These are phyloP conservation scores for Ceratocystis destructans DNA, from an alignment of 2,329 filamentous ascomycete species.

Conservation along the genomic window DNA sequence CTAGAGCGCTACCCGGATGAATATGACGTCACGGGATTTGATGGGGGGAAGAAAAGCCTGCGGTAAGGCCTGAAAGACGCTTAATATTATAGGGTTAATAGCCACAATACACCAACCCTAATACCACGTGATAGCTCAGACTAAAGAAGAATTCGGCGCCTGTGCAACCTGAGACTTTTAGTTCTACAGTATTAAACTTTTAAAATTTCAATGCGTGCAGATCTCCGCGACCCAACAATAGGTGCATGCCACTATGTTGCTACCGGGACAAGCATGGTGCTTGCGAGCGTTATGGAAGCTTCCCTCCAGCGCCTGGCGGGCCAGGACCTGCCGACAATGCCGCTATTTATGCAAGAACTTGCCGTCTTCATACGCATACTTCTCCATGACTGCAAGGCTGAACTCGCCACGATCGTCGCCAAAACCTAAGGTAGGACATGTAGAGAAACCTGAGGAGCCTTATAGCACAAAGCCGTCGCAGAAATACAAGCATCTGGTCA, in stretches of 20 bases:
- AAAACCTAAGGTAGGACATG: too few species aligned
- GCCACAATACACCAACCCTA: neutral
- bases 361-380: neutral
- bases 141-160: neutral
- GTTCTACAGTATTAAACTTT: neutral
- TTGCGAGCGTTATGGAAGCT: neutral
- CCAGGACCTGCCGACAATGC: neutral
- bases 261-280: neutral
- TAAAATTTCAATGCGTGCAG: neutral
- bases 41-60: slow-evolving; percentile 48
- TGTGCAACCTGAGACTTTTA: neutral
- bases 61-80: neutral
- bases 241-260: neutral
- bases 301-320: neutral
- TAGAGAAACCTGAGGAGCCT: too few species aligned
- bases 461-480: neutral
- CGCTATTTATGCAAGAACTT: neutral
- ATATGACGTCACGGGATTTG: slow-evolving; percentile 68
- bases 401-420: neutral
- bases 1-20: slow-evolving; percentile 79
- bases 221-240: neutral
- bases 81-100: neutral
- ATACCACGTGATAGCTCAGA: neutral
- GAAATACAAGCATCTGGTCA: neutral
- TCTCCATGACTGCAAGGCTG: neutral